Conservation (phyloP, 257 asterid genomes). For the Solanum pinnatisectum region DNA sequence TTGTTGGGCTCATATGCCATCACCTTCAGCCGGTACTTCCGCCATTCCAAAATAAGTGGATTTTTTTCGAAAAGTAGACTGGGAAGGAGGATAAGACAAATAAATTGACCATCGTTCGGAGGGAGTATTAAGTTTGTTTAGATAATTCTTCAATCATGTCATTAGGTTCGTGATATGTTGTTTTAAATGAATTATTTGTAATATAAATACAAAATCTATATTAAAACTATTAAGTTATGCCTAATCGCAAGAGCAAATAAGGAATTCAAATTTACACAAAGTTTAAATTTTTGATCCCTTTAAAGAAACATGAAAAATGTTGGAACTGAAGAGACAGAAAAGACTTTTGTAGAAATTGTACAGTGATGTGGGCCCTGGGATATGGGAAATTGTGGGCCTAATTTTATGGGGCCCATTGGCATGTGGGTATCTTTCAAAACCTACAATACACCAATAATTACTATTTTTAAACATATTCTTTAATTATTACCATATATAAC, state of each 20-base stretch:
- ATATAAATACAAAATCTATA: too few relatives aligned
- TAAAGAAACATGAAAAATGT: background rate
- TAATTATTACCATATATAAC: too few relatives aligned
- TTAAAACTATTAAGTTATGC: background rate
- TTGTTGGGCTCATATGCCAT: background rate
- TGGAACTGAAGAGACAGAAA: conserved; percentile 20
- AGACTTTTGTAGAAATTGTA: background rate
- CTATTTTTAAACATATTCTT: too few relatives aligned
- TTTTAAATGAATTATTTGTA: too few relatives aligned
- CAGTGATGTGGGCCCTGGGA: conserved; percentile 3
- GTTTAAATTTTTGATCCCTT: background rate
- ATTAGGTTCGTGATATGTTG: background rate
- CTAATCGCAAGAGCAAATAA: background rate
- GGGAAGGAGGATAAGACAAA: too few relatives aligned
- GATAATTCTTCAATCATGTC: background rate
- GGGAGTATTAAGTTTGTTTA: background rate
- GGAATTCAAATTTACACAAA: background rate
- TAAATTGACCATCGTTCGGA: too few relatives aligned
- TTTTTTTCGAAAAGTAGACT: too few relatives aligned
- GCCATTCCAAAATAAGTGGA: background rate
- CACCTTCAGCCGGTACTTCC: background rate
- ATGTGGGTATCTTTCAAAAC: background rate
- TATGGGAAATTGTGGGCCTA: background rate
- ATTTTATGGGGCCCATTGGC: background rate
- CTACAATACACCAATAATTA: background rate